Conservation (phyloP, 2,329 filamentous ascomycete species). For the Orbilia javanica region DNA sequence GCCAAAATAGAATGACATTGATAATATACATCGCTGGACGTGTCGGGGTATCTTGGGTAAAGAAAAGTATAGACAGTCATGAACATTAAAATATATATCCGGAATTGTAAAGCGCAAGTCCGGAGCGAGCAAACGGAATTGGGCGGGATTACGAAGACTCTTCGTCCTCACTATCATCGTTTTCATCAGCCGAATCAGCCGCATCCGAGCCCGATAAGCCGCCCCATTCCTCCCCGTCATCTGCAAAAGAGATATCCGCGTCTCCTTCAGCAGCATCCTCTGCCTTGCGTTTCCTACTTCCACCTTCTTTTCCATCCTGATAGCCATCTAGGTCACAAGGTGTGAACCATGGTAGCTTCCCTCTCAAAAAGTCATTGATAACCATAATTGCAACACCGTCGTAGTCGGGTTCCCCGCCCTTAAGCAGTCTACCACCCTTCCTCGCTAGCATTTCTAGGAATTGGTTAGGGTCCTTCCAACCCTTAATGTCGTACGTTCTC, state of each 20-base stretch:
- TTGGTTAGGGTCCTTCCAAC: conserved; percentile 80
- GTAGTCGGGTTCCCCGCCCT: conserved; percentile 93
- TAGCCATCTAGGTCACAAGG: conserved; percentile 64
- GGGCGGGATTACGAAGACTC: conserved; percentile 51
- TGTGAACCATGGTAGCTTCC: conserved; percentile 89
- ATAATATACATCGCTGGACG: conserved; percentile 52
- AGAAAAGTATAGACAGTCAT: conserved; percentile 35
- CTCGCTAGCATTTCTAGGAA: conserved; percentile 89
- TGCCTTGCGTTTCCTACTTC: conserved; percentile 78
- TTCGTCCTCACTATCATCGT: conserved; percentile 63
- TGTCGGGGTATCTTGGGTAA: conserved; percentile 44
- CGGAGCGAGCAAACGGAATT: no score
- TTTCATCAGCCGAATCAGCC: conserved; percentile 59
- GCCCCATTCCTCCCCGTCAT: conserved; percentile 59
- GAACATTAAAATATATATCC: conserved; percentile 9
- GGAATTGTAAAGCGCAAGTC: background rate
- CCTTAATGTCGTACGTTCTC: conserved; percentile 88
- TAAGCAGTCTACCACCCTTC: conserved; percentile 86
- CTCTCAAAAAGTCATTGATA: conserved; percentile 92
- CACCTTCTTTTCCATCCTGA: conserved; percentile 78
- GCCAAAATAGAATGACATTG: conserved; percentile 28
- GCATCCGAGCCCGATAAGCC: conserved; percentile 59
- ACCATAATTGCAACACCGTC: conserved; percentile 98
- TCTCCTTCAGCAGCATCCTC: conserved; percentile 64
- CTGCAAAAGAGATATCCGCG: conserved; percentile 63